Evolutionary conservation across 306 rosid species (phyloP).

Genomic region (Abrus precatorius): DNA sequence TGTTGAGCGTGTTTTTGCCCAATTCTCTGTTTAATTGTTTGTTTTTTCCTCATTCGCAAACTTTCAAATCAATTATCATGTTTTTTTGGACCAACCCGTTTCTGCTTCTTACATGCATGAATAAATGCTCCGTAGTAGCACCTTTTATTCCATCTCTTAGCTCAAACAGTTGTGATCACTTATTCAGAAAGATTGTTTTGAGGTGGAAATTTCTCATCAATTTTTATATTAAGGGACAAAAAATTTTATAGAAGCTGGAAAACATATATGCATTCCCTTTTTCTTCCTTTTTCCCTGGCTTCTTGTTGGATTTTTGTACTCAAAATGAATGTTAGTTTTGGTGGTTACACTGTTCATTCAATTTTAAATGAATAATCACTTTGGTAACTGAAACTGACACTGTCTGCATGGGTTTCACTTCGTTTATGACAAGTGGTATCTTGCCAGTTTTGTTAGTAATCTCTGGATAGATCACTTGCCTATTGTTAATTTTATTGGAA

Average conservation of each 20-base stretch:
- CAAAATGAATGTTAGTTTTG: too few relatives aligned
- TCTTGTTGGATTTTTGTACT: too few relatives aligned
- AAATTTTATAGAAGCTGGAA: slow-evolving; percentile 14
- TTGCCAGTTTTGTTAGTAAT: too few relatives aligned
- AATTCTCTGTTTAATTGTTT: too few relatives aligned
- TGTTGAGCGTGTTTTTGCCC: neutral
- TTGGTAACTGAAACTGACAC: too few relatives aligned
- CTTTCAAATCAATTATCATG: neutral
- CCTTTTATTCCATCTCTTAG: neutral
- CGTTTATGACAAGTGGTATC: too few relatives aligned
- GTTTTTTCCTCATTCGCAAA: neutral
- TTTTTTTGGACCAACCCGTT: slow-evolving; percentile 25
- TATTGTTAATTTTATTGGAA: slow-evolving; percentile 11
- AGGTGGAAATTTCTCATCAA: neutral
- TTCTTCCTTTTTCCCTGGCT: too few relatives aligned
- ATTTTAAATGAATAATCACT: too few relatives aligned
- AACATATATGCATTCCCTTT: too few relatives aligned
- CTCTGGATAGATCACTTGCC: neutral
- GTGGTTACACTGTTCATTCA: too few relatives aligned
- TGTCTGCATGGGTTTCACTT: neutral
- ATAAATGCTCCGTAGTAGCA: neutral
- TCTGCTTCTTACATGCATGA: slow-evolving; percentile 32
- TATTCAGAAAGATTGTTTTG: slow-evolving; percentile 15
- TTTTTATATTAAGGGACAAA: neutral
- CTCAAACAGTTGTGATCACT: slow-evolving; percentile 14